Evolutionary conservation across 140 eudicot species (phyloP), one percentile per base, ranked within the genome.

Genomic region (Flaveria floridana): DNA sequence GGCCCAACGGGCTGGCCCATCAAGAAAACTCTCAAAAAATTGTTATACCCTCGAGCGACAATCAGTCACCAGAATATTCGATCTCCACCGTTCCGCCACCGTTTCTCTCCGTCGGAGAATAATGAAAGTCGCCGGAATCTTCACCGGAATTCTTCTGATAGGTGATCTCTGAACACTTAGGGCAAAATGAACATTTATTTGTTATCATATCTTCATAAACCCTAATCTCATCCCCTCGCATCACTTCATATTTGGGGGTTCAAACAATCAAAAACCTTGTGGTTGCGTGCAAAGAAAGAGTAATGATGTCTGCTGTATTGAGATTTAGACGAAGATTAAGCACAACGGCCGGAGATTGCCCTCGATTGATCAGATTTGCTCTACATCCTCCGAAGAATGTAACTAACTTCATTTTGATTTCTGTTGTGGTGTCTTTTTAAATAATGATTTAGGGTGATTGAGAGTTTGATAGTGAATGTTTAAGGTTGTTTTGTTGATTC

Each of bases 361-460:
- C 91, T 57, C 82, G 88, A n/a, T 85, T 90, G 25, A 78, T 87
- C 82, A 87, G 76, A 78, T 80, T 90, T 74, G 79, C 81, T 81
- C 89, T 87, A 26, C 85, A 75, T 18, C 75, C 87, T 64, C 91
- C 96, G 7, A 87, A 79, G 30, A 34, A 66, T 62, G 96, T 89
- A 87, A 46, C 7, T 7, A 79, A 65, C 39, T 70, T 50, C 53
- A 2, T 46, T 63, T 44, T 13, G 14, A 9, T 23, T 66, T 47
- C 13, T 28, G 15, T 72, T 9, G 52, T 47, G 21, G 1, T 18
- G 2, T 13, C 52, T 18, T 23, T 47, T 25, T 64, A 30, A 30
- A 3, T 1, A 20, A 5, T 10, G 18, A 58, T 58, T 10, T 58
- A 15, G n/a, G 2, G 26, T 58, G 8, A 9, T 23, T 18, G 34